phyloP scores from a whole-genome alignment of 768 basidiomycete genomes.

The Suillus luteus region DNA sequence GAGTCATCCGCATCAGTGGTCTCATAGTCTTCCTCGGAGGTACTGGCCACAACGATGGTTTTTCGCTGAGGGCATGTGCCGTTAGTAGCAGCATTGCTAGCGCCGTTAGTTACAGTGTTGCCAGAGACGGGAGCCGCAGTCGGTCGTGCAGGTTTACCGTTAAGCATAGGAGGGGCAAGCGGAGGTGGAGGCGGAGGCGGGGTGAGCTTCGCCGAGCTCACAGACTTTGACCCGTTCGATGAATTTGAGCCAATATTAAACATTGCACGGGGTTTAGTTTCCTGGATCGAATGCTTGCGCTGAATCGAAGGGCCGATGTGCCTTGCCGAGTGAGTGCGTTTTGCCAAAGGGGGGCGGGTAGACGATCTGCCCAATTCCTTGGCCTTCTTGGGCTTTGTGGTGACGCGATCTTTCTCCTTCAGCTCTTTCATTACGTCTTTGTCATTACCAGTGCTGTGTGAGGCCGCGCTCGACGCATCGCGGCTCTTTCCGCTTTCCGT shows the following conservation, averaged over 20 bases:
- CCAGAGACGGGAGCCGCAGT: conserved; percentile 11
- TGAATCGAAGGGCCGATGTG: conserved; percentile 31
- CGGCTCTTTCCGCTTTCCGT: conserved; percentile 36
- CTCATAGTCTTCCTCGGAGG: conserved; percentile 49
- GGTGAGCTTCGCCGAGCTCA: conserved; percentile 20
- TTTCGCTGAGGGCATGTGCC: conserved; percentile 33
- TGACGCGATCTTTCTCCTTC: conserved; percentile 16
- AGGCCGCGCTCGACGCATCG: conserved; percentile 38
- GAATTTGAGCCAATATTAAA: conserved; percentile 66
- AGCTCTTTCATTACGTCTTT: conserved; percentile 24
- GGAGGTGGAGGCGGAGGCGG: conserved; percentile 22
- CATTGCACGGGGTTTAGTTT: conserved; percentile 29
- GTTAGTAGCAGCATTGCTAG: conserved; percentile 21
- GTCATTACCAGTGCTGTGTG: conserved; percentile 26
- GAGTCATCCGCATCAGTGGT: conserved; percentile 59
- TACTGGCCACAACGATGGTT: conserved; percentile 49
- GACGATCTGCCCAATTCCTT: conserved; percentile 35
- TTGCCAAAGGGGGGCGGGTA: conserved; percentile 28
- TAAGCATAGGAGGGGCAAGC: conserved; percentile 17
- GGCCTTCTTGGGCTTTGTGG: conserved; percentile 31
- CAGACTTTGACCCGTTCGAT: conserved; percentile 45
- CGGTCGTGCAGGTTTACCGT: neutral
- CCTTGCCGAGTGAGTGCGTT: conserved; percentile 33
- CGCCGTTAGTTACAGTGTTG: conserved; percentile 15
- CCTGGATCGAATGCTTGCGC: conserved; percentile 28